Percentiles rank a stretch among this genome's conserved stretches.
Evolutionary conservation across 306 rosid species (phyloP).

Genomic region (Albizia julibrissin): DNA sequence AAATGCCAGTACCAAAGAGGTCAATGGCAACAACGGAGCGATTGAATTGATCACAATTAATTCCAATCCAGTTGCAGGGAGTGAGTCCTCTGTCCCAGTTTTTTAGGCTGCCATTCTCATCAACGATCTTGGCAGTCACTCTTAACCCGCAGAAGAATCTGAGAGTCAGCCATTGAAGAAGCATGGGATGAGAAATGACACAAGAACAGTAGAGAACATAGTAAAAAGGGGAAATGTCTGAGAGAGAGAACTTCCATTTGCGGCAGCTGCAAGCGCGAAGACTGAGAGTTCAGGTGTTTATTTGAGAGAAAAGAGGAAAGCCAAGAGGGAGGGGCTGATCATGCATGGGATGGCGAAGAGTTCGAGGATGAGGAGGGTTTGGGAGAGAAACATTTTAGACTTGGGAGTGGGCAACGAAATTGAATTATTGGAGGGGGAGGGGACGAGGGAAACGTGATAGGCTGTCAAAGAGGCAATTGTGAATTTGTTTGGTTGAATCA

Average conservation of each 20-base stretch:
- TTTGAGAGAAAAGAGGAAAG: neutral
- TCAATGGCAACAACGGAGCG: conserved; percentile 51
- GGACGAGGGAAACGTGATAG: conserved; percentile 38
- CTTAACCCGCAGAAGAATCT: conserved; percentile 63
- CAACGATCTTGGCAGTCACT: conserved; percentile 45
- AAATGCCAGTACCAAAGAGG: conserved; percentile 38
- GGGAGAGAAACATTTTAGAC: neutral
- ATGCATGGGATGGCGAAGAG: conserved; percentile 33
- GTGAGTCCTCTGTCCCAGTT: conserved; percentile 42
- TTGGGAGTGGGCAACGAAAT: neutral
- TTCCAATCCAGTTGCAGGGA: conserved; percentile 77
- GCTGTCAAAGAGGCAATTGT: neutral
- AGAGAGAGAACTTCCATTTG: conserved; percentile 40
- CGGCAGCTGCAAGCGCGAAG: neutral
- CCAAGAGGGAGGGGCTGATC: neutral
- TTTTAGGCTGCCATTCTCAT: conserved; percentile 49
- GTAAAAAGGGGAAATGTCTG: neutral
- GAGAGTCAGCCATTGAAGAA: conserved; percentile 41
- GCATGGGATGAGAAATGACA: neutral
- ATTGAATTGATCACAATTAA: conserved; percentile 52
- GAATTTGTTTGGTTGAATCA: too few species aligned
- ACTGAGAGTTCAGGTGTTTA: neutral
- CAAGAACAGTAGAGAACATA: conserved; percentile 8
- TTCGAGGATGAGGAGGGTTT: conserved; percentile 12
- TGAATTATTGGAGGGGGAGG: neutral